Conservation (phyloP, 495 filamentous ascomycete genomes). For the Neurospora pannonica region DNA sequence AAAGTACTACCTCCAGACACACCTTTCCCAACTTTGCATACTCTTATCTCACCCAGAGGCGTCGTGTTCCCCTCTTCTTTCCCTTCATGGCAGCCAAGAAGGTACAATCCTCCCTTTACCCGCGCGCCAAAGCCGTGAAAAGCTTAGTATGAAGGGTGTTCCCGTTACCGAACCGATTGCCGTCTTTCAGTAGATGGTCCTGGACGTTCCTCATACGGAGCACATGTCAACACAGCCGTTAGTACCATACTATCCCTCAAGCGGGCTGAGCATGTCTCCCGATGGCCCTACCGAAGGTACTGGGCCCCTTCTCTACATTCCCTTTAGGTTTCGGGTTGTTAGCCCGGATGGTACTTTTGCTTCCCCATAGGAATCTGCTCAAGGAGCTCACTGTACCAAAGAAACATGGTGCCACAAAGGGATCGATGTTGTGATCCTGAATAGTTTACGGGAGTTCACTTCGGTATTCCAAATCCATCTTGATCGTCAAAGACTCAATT, state of each 20-base stretch:
- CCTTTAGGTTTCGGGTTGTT: neutral
- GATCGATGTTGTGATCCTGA: neutral
- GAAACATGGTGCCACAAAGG: neutral
- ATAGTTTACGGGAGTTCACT: neutral
- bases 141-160: neutral
- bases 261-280: neutral
- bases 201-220: neutral
- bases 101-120: neutral
- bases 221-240: neutral
- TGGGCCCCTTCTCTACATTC: neutral
- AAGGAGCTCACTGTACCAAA: neutral
- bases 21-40: neutral
- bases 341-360: neutral
- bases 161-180: neutral
- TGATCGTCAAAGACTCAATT: neutral
- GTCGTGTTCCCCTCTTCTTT: neutral
- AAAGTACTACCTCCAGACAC: neutral
- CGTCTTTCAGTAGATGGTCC: neutral
- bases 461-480: neutral
- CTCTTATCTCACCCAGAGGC: neutral
- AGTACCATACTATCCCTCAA: neutral
- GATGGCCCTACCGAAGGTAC: neutral
- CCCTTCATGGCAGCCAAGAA: neutral
- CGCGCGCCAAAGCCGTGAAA: neutral
- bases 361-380: neutral